Evolutionary conservation across 2,329 filamentous ascomycete species (phyloP).

Genomic region (Trichoderma endophyticum): DNA sequence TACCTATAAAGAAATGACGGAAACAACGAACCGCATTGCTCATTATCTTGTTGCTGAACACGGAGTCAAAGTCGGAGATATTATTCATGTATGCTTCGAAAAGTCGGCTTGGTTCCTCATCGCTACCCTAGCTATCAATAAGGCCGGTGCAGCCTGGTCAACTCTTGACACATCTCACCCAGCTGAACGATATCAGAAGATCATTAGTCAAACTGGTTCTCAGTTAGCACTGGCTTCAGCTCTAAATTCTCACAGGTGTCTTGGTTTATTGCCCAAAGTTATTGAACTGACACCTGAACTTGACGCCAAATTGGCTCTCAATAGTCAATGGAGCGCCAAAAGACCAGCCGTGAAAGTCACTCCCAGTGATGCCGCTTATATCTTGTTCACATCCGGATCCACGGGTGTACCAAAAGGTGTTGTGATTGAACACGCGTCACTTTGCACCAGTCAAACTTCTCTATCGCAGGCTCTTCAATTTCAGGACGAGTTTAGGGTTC

Average conservation of each 20-base stretch:
- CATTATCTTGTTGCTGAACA: background rate
- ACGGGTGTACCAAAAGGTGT: constrained; percentile 58
- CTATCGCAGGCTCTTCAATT: background rate
- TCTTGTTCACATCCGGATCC: constrained; percentile 59
- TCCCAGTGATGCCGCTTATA: constrained; percentile 34
- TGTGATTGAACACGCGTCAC: constrained; percentile 31
- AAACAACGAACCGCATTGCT: constrained; percentile 1
- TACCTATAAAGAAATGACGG: constrained; percentile 4
- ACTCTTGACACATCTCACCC: constrained; percentile 12
- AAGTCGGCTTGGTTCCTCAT: constrained; percentile 15
- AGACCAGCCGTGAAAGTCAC: background rate
- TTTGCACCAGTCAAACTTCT: constrained; percentile 9
- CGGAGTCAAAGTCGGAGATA: background rate
- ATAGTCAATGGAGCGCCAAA: background rate
- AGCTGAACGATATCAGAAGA: background rate
- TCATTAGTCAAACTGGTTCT: constrained; percentile 6
- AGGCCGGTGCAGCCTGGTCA: constrained; percentile 15
- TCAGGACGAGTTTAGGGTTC: background rate
- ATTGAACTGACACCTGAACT: constrained; percentile 6
- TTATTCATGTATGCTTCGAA: constrained; percentile 17
- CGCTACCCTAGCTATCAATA: constrained; percentile 9
- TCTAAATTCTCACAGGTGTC: background rate
- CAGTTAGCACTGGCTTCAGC: background rate
- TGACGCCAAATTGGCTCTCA: background rate
- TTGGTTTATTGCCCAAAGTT: background rate